These are phyloP conservation scores for Erodium trifolium DNA, from an alignment of 441 rosid species.

Conservation along the genomic window DNA sequence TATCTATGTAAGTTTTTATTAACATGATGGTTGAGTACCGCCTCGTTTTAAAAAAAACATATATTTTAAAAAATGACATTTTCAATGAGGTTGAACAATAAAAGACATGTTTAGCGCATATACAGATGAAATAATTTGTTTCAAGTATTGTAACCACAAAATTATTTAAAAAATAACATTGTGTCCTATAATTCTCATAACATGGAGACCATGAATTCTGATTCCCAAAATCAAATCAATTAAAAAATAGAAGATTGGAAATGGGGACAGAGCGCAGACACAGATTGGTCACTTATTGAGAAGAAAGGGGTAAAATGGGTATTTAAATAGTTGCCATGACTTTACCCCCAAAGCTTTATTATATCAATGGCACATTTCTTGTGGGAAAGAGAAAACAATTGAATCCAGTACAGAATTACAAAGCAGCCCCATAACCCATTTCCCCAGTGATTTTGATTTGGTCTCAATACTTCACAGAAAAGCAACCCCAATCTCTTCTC, in stretches of 20 bases:
- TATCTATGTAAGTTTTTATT: too few species aligned
- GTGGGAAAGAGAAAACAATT: constrained; percentile 17
- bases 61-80: too few species aligned
- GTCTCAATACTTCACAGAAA: background rate
- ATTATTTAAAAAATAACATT: too few species aligned
- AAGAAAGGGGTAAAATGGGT: constrained; percentile 28
- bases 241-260: background rate
- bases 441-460: background rate
- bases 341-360: constrained; percentile 7
- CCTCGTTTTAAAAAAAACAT: too few species aligned
- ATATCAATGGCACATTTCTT: constrained; percentile 10
- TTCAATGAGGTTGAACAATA: too few species aligned
- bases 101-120: too few species aligned
- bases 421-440: background rate
- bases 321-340: constrained; percentile 17
- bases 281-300: background rate
- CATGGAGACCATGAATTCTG: constrained; percentile 1
- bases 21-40: too few species aligned
- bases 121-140: too few species aligned
- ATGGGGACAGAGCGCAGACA: background rate
- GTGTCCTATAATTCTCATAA: background rate
- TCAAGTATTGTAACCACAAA: too few species aligned
- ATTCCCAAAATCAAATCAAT: background rate
- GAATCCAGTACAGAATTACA: constrained; percentile 16
- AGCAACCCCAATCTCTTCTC: constrained; percentile 6